Conservation (phyloP, 306 rosid species). For the Amphicarpaea edgeworthii region DNA sequence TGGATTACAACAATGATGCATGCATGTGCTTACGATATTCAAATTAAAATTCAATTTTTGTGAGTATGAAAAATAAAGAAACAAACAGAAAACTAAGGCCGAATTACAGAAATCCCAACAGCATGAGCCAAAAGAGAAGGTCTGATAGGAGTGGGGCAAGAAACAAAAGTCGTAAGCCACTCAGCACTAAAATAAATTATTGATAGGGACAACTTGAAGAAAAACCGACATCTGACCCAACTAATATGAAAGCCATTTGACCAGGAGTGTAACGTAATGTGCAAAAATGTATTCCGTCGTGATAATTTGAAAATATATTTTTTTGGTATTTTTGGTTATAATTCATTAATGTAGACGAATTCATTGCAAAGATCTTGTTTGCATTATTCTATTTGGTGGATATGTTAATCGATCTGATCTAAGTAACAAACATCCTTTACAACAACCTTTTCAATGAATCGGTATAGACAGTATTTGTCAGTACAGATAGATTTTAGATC, state of each 20-base stretch:
- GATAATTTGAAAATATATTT: too few species aligned
- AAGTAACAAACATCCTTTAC: too few species aligned
- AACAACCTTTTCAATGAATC: background rate
- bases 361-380: slow-evolving; percentile 6
- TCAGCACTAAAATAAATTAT: too few species aligned
- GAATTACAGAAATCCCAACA: too few species aligned
- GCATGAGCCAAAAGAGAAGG: too few species aligned
- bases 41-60: background rate
- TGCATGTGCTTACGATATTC: background rate
- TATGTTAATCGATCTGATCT: background rate
- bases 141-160: too few species aligned
- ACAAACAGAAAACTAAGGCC: too few species aligned
- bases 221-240: background rate
- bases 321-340: too few species aligned
- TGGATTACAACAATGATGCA: slow-evolving; percentile 3
- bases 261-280: slow-evolving; percentile 1
- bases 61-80: too few species aligned
- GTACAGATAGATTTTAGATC: slow-evolving; percentile 42
- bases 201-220: background rate
- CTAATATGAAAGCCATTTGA: slow-evolving; percentile 12
- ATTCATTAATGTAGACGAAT: background rate
- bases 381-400: background rate
- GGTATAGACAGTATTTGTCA: slow-evolving; percentile 14
- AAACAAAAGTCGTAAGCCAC: too few species aligned
- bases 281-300: slow-evolving; percentile 9